Base-by-base conservation (phyloP, 805 yeast species). In the Millerozyma acaciae region DNA sequence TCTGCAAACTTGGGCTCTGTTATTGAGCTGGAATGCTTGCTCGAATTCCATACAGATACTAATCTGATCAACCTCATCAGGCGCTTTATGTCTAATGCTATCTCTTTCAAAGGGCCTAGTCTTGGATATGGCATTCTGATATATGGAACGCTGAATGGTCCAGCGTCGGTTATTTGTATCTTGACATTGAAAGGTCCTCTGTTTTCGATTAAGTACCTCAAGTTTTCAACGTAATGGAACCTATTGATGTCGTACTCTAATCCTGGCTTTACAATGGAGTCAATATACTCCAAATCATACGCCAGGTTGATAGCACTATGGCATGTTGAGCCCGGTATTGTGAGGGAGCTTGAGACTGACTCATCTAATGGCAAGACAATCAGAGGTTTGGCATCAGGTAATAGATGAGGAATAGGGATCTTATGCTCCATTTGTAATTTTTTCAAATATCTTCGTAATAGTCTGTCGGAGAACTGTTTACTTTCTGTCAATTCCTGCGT, bases 181-280 rank as follows among this genome's bases (percentile, higher is more conserved):
- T 52, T 53, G 5, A 64, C 67, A 28, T 51, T 45, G 20, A 30
- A 51, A 2, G 73, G 71, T 4, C 73, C 73, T 32, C 55, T 56
- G 10, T 50, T 50, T 30, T 51, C 51, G 6, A 64, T 53, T 1
- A 42, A 42, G 2, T 33, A n/a, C 9, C 36, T 37, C 14, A 55
- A 35, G n/a, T 40, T 33, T 3, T 48, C 44, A 21, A 60, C 33
- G 28, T 40, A 43, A 21, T 57, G 56, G 25, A 37, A 22, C 32
- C 48, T 40, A 35, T 65, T 65, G 27, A 65, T 44, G 28, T 54
- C 56, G 39, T 50, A 53, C 40, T 56, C 68, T 13, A 66, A 26
- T 13, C 51, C 53, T 0, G 68, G 67, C 32, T 53, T 53, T 18
- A 63, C 19, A 2, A 66, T 47, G 2, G 58, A 39, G 5, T 60